Conservation (phyloP, 139 green algal genomes). For the Edaphochlamys debaryana region DNA sequence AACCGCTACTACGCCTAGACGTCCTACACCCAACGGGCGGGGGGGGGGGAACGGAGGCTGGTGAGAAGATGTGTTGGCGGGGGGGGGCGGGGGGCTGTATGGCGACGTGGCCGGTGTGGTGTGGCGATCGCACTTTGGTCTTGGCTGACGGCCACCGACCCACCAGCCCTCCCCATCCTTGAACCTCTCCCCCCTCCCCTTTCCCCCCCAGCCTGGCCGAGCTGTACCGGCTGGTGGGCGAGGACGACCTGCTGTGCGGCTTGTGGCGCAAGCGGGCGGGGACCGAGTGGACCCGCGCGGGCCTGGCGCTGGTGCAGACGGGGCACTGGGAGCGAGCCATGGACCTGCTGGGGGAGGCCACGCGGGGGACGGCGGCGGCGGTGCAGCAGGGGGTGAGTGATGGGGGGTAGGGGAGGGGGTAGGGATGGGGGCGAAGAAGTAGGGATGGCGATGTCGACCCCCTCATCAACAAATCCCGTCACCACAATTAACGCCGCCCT, state of each 20-base stretch:
- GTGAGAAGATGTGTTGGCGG: too few relatives aligned
- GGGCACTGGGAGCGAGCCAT: constrained; percentile 83
- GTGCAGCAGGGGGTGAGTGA: background rate
- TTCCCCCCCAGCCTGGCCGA: constrained; percentile 42
- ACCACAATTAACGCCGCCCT: too few relatives aligned
- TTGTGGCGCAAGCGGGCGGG: constrained; percentile 81
- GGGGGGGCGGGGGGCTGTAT: too few relatives aligned
- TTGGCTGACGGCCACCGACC: too few relatives aligned
- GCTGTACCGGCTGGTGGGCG: constrained; percentile 69
- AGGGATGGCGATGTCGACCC: background rate
- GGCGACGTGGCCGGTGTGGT: too few relatives aligned
- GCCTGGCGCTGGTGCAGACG: constrained; percentile 85
- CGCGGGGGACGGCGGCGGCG: constrained; percentile 1
- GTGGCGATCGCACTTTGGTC: too few relatives aligned
- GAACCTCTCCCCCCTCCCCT: too few relatives aligned
- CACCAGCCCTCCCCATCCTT: too few relatives aligned
- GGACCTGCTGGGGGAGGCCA: constrained; percentile 75
- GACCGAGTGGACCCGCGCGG: constrained; percentile 50
- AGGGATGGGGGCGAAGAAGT: background rate
- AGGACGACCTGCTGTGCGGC: constrained; percentile 92
- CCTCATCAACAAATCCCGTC: background rate
- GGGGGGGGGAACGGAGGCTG: too few relatives aligned
- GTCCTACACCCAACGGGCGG: too few relatives aligned
- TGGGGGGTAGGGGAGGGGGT: background rate
- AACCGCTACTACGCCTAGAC: too few relatives aligned